Base-by-base conservation (phyloP, 2,329 filamentous ascomycete species). In the Pleurostoma richardsiae region DNA sequence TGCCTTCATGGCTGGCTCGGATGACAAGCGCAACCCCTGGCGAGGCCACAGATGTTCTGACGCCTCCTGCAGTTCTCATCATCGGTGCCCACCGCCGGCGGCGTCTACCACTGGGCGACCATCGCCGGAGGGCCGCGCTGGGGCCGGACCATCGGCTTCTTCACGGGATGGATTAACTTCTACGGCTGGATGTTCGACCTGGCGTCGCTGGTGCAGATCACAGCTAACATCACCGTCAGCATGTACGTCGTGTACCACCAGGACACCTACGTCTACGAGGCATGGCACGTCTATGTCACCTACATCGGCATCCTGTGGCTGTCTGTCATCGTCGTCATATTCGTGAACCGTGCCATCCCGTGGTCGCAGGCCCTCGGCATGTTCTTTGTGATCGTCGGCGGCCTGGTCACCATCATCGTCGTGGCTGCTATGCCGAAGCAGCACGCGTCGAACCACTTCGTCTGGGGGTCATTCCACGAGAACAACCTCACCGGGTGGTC, bases 171-270 rank as follows among this genome's bases (percentile, higher is more conserved):
- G 67, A 65, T 73, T 52, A 80, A 81, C 58, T 79, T 78, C 54
- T 77, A 74, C 50, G 77, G 72, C 10, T 85, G 82, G 82, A 74
- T 83, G 51, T 80, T 84, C 48, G 80, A 78, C 51, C 70, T 81
- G 5, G 77, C 80, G 4, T 78, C 79, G 2, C 76, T 84, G 56
- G 66, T 75, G 11, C 71, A 75, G 47, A 81, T 85, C 48, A 70
- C 79, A 4, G 74, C 73, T 51, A 83, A 84, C 56, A 73, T 83
- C 52, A 64, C 74, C 10, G 74, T 85, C 19, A 75, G 78, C 54
- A 77, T 85, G 72, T 85, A 84, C 58, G 70, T 72, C 5, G 61
- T 80, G 29, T 82, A 79, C 63, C 76, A 84, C 56, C 70, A 72
- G 2, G 73, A 65, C 49, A 60, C 63, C 5, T 81, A 80, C 46